Evolutionary conservation across 306 rosid species (phyloP).

Genomic region (Castanea mollissima): DNA sequence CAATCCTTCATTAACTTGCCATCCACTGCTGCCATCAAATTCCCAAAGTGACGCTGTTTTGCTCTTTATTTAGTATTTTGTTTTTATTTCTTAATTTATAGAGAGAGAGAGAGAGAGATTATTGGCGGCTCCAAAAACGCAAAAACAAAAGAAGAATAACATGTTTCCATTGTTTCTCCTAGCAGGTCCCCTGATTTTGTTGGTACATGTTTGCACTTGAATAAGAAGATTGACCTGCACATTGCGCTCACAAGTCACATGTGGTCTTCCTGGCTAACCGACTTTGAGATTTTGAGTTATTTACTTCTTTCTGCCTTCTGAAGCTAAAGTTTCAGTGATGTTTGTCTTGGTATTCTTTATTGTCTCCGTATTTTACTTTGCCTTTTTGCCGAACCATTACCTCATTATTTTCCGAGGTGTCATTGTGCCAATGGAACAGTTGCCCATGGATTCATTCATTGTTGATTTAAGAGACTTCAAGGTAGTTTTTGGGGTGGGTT

Average conservation of each 20-base stretch:
- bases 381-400: conserved; percentile 51
- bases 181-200: background rate
- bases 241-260: too few relatives aligned
- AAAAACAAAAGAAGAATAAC: background rate
- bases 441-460: conserved; percentile 82
- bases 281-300: background rate
- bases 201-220: background rate
- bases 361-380: conserved; percentile 15
- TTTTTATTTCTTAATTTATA: too few relatives aligned
- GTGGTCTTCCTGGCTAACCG: background rate
- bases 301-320: background rate
- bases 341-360: conserved; percentile 14
- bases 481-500: conserved; percentile 36
- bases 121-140: too few relatives aligned
- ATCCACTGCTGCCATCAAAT: too few relatives aligned
- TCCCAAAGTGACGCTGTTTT: too few relatives aligned
- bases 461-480: conserved; percentile 92
- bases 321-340: background rate
- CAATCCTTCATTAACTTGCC: too few relatives aligned
- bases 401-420: conserved; percentile 98
- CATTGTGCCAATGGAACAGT: conserved; percentile 57
- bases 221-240: background rate
- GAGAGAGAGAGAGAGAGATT: too few relatives aligned
- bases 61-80: too few relatives aligned
- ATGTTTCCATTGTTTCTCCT: background rate